These are phyloP conservation scores for Trichophyton mentagrophytes DNA, from an alignment of 2,329 filamentous ascomycete species.

Conservation along the genomic window DNA sequence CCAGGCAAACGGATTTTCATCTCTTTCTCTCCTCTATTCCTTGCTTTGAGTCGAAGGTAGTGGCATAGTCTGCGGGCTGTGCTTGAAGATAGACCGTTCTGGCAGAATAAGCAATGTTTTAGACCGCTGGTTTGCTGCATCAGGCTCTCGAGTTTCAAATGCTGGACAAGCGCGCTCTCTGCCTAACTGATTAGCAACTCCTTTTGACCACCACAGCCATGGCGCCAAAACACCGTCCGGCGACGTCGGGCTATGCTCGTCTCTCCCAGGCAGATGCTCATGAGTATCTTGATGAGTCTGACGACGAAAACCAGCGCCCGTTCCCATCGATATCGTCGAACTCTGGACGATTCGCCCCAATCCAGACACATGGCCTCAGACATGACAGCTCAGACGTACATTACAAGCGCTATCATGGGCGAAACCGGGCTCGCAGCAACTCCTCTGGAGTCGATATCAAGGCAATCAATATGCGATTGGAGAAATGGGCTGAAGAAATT, in stretches of 20 bases:
- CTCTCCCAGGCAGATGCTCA: constrained; percentile 61
- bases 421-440: constrained; percentile 50
- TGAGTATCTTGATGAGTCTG: constrained; percentile 46
- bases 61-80: no score
- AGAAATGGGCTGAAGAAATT: constrained; percentile 96
- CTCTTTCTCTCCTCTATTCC: neutral
- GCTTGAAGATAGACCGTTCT: no score
- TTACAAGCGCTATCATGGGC: constrained; percentile 32
- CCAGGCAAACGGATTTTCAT: neutral
- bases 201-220: constrained; percentile 3
- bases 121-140: neutral
- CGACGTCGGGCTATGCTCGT: constrained; percentile 72
- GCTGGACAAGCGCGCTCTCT: neutral
- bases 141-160: neutral
- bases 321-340: constrained; percentile 44
- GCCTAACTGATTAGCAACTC: neutral
- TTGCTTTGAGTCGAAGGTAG: neutral
- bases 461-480: constrained; percentile 88
- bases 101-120: neutral
- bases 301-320: constrained; percentile 49
- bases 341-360: constrained; percentile 49
- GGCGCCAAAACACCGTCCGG: constrained; percentile 44
- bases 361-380: constrained; percentile 40
- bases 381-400: constrained; percentile 31
- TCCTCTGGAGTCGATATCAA: constrained; percentile 88